A percentile compares a stretch with the other conserved stretches of the same genome.
Conservation (phyloP, 1,284 basidiomycete genomes). For the Heterobasidion occidentale region DNA sequence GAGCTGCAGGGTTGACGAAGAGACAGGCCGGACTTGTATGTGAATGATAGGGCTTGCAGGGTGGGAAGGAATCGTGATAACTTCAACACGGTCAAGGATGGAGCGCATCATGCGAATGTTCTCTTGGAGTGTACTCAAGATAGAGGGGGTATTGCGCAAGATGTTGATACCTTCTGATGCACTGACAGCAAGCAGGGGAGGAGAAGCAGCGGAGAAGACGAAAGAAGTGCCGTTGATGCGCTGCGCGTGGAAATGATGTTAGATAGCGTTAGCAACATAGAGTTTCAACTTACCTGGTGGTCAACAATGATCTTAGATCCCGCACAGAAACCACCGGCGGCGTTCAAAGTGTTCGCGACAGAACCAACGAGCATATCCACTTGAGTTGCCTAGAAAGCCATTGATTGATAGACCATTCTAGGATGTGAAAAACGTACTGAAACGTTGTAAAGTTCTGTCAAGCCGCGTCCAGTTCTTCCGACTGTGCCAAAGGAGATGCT, state of each 20-base stretch:
- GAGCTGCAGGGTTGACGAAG: constrained; percentile 25
- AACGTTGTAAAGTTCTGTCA: constrained; percentile 92
- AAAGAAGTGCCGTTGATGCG: constrained; percentile 96
- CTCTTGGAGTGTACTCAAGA: constrained; percentile 71
- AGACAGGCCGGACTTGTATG: constrained; percentile 50
- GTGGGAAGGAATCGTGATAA: constrained; percentile 81
- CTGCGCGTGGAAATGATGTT: constrained; percentile 27
- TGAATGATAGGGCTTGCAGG: constrained; percentile 84
- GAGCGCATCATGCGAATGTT: constrained; percentile 74
- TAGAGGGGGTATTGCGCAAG: constrained; percentile 66
- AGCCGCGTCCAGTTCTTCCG: constrained; percentile 87
- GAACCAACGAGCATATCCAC: constrained; percentile 84
- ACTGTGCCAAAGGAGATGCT: constrained; percentile 89
- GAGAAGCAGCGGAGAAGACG: constrained; percentile 95
- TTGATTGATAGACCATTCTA: background rate
- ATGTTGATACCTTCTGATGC: constrained; percentile 81
- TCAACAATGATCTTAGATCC: constrained; percentile 79
- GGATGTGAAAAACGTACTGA: constrained; percentile 45
- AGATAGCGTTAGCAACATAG: background rate
- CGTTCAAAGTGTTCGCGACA: constrained; percentile 77
- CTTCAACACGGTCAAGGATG: constrained; percentile 74
- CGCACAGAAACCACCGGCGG: constrained; percentile 93
- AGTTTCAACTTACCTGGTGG: constrained; percentile 59
- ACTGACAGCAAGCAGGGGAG: constrained; percentile 83
- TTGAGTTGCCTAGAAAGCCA: constrained; percentile 45